A percentile compares a stretch with the other conserved stretches of the same genome.
These are phyloP conservation scores for Suillus ampliporus DNA, from an alignment of 768 basidiomycete genomes.

Conservation along the genomic window DNA sequence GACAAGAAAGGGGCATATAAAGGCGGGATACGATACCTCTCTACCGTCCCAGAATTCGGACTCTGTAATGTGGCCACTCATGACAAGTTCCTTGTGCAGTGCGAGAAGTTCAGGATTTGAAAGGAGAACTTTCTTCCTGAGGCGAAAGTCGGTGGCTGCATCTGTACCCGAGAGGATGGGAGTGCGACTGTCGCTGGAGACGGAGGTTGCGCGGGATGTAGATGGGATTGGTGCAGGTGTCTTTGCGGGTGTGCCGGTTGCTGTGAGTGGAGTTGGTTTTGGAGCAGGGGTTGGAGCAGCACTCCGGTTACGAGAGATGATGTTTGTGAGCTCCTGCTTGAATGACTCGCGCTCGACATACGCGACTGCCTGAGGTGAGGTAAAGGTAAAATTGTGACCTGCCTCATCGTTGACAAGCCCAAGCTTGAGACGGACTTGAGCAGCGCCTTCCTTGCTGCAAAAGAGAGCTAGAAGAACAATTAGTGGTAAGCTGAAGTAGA, in stretches of 20 bases:
- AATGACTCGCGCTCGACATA: conserved; percentile 79
- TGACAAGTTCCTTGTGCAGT: conserved; percentile 89
- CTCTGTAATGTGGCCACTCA: conserved; percentile 84
- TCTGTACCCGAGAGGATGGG: conserved; percentile 64
- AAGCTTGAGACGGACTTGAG: conserved; percentile 81
- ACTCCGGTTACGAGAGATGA: conserved; percentile 76
- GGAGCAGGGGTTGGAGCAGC: conserved; percentile 27
- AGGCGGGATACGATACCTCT: conserved; percentile 59
- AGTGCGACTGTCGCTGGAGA: conserved; percentile 57
- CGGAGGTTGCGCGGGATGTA: conserved; percentile 66
- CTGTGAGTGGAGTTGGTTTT: conserved; percentile 31
- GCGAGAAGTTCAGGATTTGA: conserved; percentile 77
- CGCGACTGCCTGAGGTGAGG: conserved; percentile 66
- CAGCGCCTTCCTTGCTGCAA: conserved; percentile 83
- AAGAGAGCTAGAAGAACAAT: conserved; percentile 62
- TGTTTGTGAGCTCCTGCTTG: conserved; percentile 77
- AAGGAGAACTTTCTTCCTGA: conserved; percentile 81
- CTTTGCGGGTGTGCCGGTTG: conserved; percentile 34
- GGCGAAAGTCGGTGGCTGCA: conserved; percentile 67
- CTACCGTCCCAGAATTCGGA: conserved; percentile 97
- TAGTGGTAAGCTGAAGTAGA: conserved; percentile 5
- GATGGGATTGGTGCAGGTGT: conserved; percentile 47
- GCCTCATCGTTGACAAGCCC: conserved; percentile 69
- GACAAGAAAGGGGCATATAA: conserved; percentile 21
- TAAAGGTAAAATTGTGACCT: conserved; percentile 86